A percentile compares a stretch with the other conserved stretches of the same genome.
These are phyloP conservation scores for Trichoderma citrinoviride DNA, from an alignment of 2,329 filamentous ascomycete species.

Conservation along the genomic window DNA sequence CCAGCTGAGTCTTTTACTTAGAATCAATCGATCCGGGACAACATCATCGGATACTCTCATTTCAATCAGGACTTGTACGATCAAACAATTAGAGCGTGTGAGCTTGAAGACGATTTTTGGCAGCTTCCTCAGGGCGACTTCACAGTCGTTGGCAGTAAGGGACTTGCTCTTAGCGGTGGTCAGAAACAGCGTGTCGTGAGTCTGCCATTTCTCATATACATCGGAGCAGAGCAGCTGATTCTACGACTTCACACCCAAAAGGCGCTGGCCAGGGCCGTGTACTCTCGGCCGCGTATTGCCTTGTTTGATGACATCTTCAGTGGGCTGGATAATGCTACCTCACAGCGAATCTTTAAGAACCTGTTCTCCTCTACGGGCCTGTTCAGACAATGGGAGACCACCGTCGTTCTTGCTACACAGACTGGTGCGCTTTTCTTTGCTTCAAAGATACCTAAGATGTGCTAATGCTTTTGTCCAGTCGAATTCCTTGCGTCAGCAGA, in stretches of 20 bases:
- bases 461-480: not conserved
- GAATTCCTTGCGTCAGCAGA: conserved; percentile 15
- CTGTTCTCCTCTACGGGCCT: conserved; percentile 32
- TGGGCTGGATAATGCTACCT: conserved; percentile 38
- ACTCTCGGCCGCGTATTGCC: conserved; percentile 34
- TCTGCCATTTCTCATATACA: not conserved
- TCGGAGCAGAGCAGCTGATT: not conserved
- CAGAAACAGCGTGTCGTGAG: conserved; percentile 45
- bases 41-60: conserved; percentile 35
- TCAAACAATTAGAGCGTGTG: conserved; percentile 30
- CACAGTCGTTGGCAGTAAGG: conserved; percentile 45
- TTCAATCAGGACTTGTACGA: conserved; percentile 31
- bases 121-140: conserved; percentile 37
- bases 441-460: not conserved
- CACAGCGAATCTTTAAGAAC: conserved; percentile 32
- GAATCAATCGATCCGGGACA: conserved; percentile 37
- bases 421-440: conserved; percentile 25
- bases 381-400: conserved; percentile 32
- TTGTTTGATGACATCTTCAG: conserved; percentile 42
- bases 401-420: conserved; percentile 40
- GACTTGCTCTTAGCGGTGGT: conserved; percentile 46
- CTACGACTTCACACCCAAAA: conserved; percentile 16
- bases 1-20: not conserved
- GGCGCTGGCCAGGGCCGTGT: conserved; percentile 41
- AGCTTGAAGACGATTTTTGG: conserved; percentile 35